Percentiles rank a stretch among this genome's conserved stretches.
Conservation (phyloP, 2,329 filamentous ascomycete species). For the Colletotrichum sp. region DNA sequence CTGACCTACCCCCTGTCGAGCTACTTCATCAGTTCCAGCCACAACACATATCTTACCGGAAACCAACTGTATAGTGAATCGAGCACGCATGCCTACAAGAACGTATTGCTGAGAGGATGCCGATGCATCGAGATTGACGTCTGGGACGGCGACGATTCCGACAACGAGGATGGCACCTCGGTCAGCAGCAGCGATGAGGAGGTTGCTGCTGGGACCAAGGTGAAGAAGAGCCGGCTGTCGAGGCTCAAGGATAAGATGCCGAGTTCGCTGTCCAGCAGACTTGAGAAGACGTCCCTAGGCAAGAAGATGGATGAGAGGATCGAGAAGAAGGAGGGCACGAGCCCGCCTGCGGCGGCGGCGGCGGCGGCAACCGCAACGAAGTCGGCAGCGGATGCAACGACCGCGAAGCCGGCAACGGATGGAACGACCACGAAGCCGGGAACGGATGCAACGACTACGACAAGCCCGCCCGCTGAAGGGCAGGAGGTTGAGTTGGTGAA, state of each 20-base stretch:
- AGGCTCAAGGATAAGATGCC: conserved; percentile 66
- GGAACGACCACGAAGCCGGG: not conserved
- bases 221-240: conserved; percentile 56
- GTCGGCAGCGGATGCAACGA: not conserved
- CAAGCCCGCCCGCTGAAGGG: not conserved
- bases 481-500: not conserved
- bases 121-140: conserved; percentile 95
- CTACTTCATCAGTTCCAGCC: conserved; percentile 93
- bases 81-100: conserved; percentile 87
- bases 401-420: not conserved
- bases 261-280: conserved; percentile 44
- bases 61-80: conserved; percentile 88
- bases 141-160: conserved; percentile 86
- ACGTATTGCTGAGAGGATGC: conserved; percentile 82
- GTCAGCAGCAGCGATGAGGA: conserved; percentile 56
- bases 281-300: conserved; percentile 54
- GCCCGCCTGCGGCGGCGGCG: not conserved
- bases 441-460: not conserved
- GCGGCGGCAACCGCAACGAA: not conserved
- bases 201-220: not conserved
- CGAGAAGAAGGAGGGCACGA: conserved; percentile 23
- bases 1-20: conserved; percentile 82
- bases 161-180: conserved; percentile 65
- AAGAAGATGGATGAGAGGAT: conserved; percentile 43
- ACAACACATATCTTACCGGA: conserved; percentile 92